These are phyloP conservation scores for Hypoxylon subgilvum DNA, from an alignment of 495 filamentous ascomycete genomes.

Conservation along the genomic window DNA sequence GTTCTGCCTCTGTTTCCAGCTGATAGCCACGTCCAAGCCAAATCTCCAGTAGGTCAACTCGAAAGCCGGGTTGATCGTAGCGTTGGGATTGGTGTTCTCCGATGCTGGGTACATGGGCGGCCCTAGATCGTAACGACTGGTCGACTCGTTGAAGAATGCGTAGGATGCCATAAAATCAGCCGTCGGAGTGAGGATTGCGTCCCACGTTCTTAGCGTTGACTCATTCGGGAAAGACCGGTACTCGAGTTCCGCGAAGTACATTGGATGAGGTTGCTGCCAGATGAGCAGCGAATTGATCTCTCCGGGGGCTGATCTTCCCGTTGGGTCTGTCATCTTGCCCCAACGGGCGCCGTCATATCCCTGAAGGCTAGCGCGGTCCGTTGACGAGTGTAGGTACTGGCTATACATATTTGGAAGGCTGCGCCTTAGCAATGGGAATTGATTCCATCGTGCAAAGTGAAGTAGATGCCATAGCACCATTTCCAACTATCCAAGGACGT, in stretches of 20 bases:
- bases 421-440: constrained; percentile 52
- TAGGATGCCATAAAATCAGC: constrained; percentile 61
- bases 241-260: constrained; percentile 61
- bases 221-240: constrained; percentile 50
- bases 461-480: constrained; percentile 62
- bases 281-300: constrained; percentile 62
- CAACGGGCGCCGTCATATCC: constrained; percentile 61
- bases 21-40: constrained; percentile 49
- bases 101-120: constrained; percentile 60
- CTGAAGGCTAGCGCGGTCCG: constrained; percentile 52
- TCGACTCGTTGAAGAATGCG: constrained; percentile 54
- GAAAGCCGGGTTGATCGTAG: constrained; percentile 57
- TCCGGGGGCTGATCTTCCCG: constrained; percentile 60
- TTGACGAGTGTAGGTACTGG: constrained; percentile 53
- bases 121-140: constrained; percentile 55
- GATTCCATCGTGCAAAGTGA: constrained; percentile 61
- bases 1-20: constrained; percentile 49
- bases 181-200: constrained; percentile 48
- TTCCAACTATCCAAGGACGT: constrained; percentile 45
- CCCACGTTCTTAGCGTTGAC: constrained; percentile 53
- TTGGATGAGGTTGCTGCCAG: constrained; percentile 62
- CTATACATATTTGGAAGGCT: constrained; percentile 55
- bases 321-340: constrained; percentile 66
- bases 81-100: constrained; percentile 59
- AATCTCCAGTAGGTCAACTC: constrained; percentile 60